These are phyloP conservation scores for Gossypium ekmanianum DNA, from an alignment of 345 rosid genomes.

Conservation along the genomic window DNA sequence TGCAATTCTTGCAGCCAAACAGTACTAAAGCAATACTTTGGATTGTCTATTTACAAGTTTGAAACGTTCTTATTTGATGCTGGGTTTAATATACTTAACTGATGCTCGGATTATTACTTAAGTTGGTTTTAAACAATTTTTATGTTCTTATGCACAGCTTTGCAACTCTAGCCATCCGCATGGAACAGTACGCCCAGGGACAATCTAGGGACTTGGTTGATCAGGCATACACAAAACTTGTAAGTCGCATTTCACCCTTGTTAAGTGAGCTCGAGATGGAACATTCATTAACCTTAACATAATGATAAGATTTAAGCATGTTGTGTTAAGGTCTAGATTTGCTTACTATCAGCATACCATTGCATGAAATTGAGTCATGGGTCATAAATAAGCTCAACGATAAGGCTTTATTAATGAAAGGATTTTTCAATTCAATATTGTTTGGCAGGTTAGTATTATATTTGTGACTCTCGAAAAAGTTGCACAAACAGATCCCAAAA, in stretches of 20 bases:
- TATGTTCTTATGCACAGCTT: slow-evolving; percentile 45
- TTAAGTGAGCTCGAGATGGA: slow-evolving; percentile 3
- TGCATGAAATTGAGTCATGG: not conserved
- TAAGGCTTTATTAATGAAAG: not conserved
- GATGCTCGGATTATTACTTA: not conserved
- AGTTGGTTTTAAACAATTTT: not conserved
- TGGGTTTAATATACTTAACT: not conserved
- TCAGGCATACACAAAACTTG: slow-evolving; percentile 93
- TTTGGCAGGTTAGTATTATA: slow-evolving; percentile 85
- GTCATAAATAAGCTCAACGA: not conserved
- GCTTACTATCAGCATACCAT: not conserved
- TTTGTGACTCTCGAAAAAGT: slow-evolving; percentile 82
- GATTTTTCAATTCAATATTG: slow-evolving; percentile 16
- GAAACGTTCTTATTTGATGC: too few species aligned
- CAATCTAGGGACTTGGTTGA: slow-evolving; percentile 66
- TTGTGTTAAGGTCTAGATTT: not conserved
- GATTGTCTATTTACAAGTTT: too few species aligned
- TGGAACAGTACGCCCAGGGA: slow-evolving; percentile 95
- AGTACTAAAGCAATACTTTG: too few species aligned
- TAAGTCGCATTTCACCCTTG: slow-evolving; percentile 36
- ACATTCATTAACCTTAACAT: not conserved
- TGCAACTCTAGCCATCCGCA: slow-evolving; percentile 95
- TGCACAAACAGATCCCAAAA: slow-evolving; percentile 87
- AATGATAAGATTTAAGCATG: not conserved
- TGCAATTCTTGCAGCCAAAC: too few species aligned